Conservation (phyloP, 2,329 filamentous ascomycete species). For the Coniella vitis region DNA sequence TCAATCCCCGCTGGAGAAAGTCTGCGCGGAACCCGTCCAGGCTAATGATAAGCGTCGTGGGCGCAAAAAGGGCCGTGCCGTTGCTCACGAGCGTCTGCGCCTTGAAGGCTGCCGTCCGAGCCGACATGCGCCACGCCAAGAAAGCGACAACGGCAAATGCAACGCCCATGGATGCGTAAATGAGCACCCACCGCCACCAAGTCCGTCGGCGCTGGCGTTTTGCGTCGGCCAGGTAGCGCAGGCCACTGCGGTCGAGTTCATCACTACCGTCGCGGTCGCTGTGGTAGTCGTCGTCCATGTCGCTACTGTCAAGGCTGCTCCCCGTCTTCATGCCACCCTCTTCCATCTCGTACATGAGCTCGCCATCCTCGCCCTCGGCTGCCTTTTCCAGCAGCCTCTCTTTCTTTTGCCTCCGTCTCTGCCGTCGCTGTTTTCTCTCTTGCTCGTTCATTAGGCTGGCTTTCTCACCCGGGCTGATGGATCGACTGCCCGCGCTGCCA, state of each 20-base stretch:
- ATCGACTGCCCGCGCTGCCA: conserved; percentile 29
- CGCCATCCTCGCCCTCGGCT: conserved; percentile 59
- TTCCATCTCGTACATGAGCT: conserved; percentile 87
- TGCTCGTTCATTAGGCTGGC: no score
- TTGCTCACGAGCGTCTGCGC: conserved; percentile 53
- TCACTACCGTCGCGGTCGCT: conserved; percentile 46
- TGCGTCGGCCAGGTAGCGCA: conserved; percentile 41
- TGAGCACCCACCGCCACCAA: conserved; percentile 48
- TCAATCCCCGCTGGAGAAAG: conserved; percentile 77
- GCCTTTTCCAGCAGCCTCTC: conserved; percentile 46
- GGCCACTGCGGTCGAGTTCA: conserved; percentile 46
- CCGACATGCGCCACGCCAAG: conserved; percentile 52
- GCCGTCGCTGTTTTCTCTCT: conserved; percentile 42
- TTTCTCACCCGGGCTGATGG: conserved; percentile 31
- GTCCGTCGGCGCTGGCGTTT: conserved; percentile 43
- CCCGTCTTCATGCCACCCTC: conserved; percentile 66
- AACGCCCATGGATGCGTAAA: conserved; percentile 44
- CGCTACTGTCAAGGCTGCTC: conserved; percentile 56
- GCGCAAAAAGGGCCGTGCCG: conserved; percentile 80
- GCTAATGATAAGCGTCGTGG: conserved; percentile 89
- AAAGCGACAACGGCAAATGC: conserved; percentile 51
- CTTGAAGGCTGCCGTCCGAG: conserved; percentile 29
- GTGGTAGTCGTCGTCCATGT: conserved; percentile 23
- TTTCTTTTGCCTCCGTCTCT: conserved; percentile 46
- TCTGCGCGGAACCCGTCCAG: conserved; percentile 95